Evolutionary conservation across 1,284 basidiomycete genomes (phyloP), one percentile per base, ranked within the genome.

Genomic region (Puccinia horiana): DNA sequence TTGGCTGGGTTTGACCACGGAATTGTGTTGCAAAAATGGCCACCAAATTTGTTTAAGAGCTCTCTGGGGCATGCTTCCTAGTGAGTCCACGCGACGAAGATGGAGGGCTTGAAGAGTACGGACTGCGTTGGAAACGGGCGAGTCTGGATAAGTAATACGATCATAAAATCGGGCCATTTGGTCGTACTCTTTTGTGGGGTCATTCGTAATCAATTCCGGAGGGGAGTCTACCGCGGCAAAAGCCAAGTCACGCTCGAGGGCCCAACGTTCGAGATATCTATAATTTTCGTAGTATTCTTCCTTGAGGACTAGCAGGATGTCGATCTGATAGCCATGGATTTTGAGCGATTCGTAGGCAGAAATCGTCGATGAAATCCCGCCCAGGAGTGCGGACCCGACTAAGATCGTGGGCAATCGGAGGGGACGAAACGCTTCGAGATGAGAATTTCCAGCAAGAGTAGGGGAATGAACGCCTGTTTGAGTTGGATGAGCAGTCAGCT

Each of bases 11-110:
- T 89, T 88, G 83, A 91, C 90, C 58, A 94, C 89, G 54, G 92
- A 88, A 0, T 91, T 91, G 85, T 99, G 96, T 86, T 99, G 96
- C 0, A 96, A 94, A 86, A 98, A 98, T 0, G 96, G 96, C 95
- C 95, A 99, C 96, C 96, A 98, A 79, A 97, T 90, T 0, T 90
- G 90, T 76, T 94, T 90, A 72, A 93, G 88, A 0, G 95, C 92
- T 42, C 96, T 90, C 18, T 89, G 88, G 0, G 94, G 91, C 91
- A 97, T 94, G 0, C 91, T 91, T 65, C 91, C 89, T 3, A 98
- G 89, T 65, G 93, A 90, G 1, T 89, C 85, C 11, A 97, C 87
- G 14, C 96, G 90, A 44, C 86, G 84, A 0, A 86, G 83, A 86
- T 98, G 96, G 35, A 89, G 88, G 3, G 87, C 80, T 83, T 94